Conservation (phyloP, 1,284 basidiomycete species). For the Fomitopsis palustris region DNA sequence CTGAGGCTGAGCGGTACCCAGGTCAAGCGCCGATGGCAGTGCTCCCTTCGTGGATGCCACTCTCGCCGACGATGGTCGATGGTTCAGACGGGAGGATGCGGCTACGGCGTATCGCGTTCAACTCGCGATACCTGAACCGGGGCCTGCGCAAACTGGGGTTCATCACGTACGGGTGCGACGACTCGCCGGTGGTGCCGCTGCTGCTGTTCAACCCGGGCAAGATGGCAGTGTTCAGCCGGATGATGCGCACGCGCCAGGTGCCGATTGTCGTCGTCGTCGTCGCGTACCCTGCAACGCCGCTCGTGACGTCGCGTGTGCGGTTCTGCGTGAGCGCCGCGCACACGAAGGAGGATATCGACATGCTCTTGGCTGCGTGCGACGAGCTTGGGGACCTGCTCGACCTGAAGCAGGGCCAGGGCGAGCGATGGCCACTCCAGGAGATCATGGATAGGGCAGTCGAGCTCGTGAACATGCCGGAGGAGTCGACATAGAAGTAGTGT, state of each 20-base stretch:
- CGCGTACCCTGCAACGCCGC: constrained; percentile 89
- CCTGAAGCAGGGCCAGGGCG: constrained; percentile 75
- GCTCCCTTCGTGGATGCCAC: constrained; percentile 69
- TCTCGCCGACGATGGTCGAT: constrained; percentile 68
- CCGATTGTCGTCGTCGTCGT: constrained; percentile 90
- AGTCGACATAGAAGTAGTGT: background rate
- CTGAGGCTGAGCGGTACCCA: constrained; percentile 38
- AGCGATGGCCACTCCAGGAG: constrained; percentile 82
- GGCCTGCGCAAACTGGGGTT: constrained; percentile 93
- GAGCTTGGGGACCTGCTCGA: constrained; percentile 89
- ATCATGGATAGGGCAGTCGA: constrained; percentile 77
- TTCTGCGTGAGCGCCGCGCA: constrained; percentile 96
- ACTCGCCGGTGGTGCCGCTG: constrained; percentile 92
- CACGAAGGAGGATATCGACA: constrained; percentile 96
- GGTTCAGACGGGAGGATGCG: constrained; percentile 83
- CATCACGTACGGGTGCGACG: constrained; percentile 91
- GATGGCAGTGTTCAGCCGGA: constrained; percentile 83
- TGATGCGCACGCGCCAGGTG: constrained; percentile 82
- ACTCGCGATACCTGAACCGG: constrained; percentile 87
- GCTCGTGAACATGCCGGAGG: constrained; percentile 52
- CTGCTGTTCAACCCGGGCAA: constrained; percentile 94
- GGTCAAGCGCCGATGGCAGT: constrained; percentile 63
- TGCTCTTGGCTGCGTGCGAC: constrained; percentile 84
- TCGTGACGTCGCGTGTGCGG: constrained; percentile 86
- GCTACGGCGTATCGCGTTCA: constrained; percentile 90